Evolutionary conservation across 805 yeast species (phyloP), one percentile per base, ranked within the genome.

Genomic region (Tetrapisispora namnaoensis): DNA sequence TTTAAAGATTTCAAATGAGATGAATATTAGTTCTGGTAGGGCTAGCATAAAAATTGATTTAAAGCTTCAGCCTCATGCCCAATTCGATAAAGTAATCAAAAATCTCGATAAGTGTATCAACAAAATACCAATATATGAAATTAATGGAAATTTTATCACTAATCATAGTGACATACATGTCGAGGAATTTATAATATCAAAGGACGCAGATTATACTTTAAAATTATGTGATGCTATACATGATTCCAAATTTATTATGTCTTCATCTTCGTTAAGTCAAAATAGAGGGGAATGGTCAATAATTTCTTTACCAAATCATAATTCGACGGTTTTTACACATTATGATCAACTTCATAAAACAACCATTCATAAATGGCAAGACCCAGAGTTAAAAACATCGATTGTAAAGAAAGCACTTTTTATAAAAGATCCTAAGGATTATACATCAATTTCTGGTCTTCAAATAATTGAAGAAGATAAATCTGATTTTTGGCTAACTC

Each of bases 281-380:
- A 54, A 61, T 38, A 53, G 66, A 0, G 97, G 98, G 0, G 74
- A 79, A 50, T 88, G 95, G 91, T 80, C 95, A 0, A 80, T 93
- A 5, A 77, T 93, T 48, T 96, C 95, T 0, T 55, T 88, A 1
- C 90, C 90, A 0, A 68, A 70, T 4, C 42, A 46, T 11, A 44
- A 53, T 2, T 67, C 73, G 0, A 71, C 71, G 18, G 75, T 78
- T 2, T 70, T 83, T 13, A 74, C 83, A 2, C 88, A 84, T 59
- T 83, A 86, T 0, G 73, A 81, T 0, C 80, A 79, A 34, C 39
- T 62, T 37, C 51, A 59, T 20, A 62, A 53, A 48, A 65, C 67
- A 2, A 55, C 63, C 0, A 42, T 62, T 8, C 57, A 61, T 49
- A 55, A 55, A 10, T 65, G 69, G 69, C 54, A 57, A 44, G 63